Percentiles rank a stretch among this genome's conserved stretches.
These are phyloP conservation scores for Umbellularia californica DNA, from an alignment of 164 flowering plant species.

Conservation along the genomic window DNA sequence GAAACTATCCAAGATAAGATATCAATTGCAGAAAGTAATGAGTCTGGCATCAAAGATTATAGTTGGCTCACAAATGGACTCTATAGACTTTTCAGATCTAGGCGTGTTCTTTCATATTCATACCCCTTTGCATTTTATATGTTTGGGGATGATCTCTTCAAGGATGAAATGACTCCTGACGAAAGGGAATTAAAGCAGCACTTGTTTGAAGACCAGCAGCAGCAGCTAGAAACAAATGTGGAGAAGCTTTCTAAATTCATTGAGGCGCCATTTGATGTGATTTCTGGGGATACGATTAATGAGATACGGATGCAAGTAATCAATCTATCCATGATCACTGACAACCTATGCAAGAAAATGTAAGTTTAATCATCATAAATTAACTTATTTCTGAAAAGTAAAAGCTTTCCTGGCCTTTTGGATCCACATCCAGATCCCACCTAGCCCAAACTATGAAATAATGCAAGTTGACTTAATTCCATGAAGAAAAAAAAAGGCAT, in stretches of 20 bases:
- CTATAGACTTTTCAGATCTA: constrained; percentile 49
- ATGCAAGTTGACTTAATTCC: too few relatives aligned
- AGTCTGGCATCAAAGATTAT: constrained; percentile 33
- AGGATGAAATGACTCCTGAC: constrained; percentile 41
- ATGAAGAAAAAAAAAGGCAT: too few relatives aligned
- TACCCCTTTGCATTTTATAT: constrained; percentile 61
- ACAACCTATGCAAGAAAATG: constrained; percentile 48
- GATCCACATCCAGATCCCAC: too few relatives aligned
- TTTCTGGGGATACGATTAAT: constrained; percentile 28
- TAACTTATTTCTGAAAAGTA: neutral
- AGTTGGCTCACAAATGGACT: constrained; percentile 52
- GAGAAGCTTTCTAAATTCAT: constrained; percentile 48
- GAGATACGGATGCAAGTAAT: constrained; percentile 43
- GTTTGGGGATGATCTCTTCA: constrained; percentile 57
- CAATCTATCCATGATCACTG: constrained; percentile 38
- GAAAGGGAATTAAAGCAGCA: constrained; percentile 41
- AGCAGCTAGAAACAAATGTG: constrained; percentile 52
- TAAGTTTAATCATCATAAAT: constrained; percentile 19
- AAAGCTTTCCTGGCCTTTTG: too few relatives aligned
- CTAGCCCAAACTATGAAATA: too few relatives aligned
- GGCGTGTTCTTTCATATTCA: constrained; percentile 54
- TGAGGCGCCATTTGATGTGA: constrained; percentile 37
- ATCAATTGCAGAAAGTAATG: constrained; percentile 29
- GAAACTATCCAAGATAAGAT: constrained; percentile 35
- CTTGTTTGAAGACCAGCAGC: constrained; percentile 60